Evolutionary conservation across 2,329 filamentous ascomycete species (phyloP), one percentile per base, ranked within the genome.

Genomic region (Colletotrichum siamense): DNA sequence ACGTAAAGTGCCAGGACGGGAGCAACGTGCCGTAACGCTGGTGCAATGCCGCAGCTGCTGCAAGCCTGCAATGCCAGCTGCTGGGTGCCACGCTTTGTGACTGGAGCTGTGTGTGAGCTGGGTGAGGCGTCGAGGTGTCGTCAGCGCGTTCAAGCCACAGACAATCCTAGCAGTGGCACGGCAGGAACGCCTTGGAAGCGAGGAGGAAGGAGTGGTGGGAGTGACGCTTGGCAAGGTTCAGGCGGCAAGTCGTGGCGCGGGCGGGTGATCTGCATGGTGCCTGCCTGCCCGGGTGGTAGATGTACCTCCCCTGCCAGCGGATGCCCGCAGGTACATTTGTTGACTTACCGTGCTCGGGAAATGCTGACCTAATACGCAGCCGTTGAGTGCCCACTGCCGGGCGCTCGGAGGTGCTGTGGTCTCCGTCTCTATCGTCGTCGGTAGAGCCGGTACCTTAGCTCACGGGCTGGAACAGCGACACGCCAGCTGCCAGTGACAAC

Each of bases 51-150:
- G 52, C 18, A 24, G 49, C 34, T 32, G 49, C 36, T 49, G 24
- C 32, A 30, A 30, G 22, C 16, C 36, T 32, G 26, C 16, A 36
- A n/a, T n/a, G 62, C 62, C 13, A 36, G 12, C 13, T 65, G 34
- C 18, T 26, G 44, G n/a, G 15, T 67, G 64, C 16, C 28, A 15
- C 18, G 52, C 12, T 32, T 12, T 67, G 69, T 26, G 32, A 73
- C 57, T 76, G 63, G 70, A 76, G 63, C 69, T 69, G 36, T 44
- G 57, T 69, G 36, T 49, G 57, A 64, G 64, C 39, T 73, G 18
- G 36, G 32, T 63, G 63, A 57, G 73, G 73, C 69, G 69, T 44
- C 26, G 57, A 64, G 73, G 64, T 75, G 69, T 75, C 73, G 73
- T 73, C 73, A 76, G 69, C 73, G 34, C 39, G 55, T 76, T 22